Base-by-base conservation (phyloP, 2,329 filamentous ascomycete genomes). In the Diaporthe aspalathi region DNA sequence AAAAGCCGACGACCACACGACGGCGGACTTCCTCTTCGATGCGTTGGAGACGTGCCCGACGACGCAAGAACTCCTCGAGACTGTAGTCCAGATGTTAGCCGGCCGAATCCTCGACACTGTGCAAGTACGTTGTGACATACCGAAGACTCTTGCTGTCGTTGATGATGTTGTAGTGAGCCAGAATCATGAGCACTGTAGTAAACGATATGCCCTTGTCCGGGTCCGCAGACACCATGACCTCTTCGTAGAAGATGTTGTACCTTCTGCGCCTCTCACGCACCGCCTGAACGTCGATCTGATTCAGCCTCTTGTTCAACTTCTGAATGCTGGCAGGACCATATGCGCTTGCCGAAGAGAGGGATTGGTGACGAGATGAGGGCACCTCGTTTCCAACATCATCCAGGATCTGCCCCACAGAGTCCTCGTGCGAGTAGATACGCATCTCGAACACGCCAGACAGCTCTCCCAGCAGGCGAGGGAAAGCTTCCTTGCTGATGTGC, bases 141-240 rank as follows among this genome's bases (percentile, higher is more conserved):
- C 89, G 92, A 78, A 99, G 84, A 81, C 94, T 97, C 86, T 98
- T 98, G 84, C 92, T 98, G 81, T 99, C 96, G 76, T 92, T 97
- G 80, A 99, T 99, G 78, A 99, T 94, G 78, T 98, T 99, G 86
- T 99, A 97, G 81, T 99, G 96, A 43, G 97, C 95, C 70, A 99
- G 86, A 73, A 97, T 97, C 92, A 99, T 96, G 66, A 99, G 86
- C 27, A 98, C 92, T 8, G 92, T 92, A 3, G 94, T 96, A 80
- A 99, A 99, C 0, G 93, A 92, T 72, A 99, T 97, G 60, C 96
- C 96, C 73, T 90, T 89, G 77, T 97, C 94, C 1, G 92, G 93
- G 80, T 99, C 95, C 5, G 95, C 94, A 5, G 94, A 95, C 7
- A 98, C 94, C 81, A 98, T 90, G 24, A 98, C 93, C 83, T 99